These are phyloP conservation scores for California macrophylla DNA, from an alignment of 441 rosid genomes.

Conservation along the genomic window DNA sequence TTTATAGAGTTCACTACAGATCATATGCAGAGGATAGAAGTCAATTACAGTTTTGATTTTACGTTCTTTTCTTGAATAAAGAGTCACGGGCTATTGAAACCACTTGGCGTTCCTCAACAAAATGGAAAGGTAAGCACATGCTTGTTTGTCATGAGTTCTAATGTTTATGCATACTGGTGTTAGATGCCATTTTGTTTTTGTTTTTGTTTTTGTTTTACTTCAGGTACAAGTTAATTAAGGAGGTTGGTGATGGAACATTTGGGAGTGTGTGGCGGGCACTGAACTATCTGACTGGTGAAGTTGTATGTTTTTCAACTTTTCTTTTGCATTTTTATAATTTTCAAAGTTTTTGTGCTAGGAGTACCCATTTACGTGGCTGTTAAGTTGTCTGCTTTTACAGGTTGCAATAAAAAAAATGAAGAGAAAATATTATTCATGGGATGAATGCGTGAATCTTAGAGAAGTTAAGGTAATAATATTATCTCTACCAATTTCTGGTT, in stretches of 20 bases:
- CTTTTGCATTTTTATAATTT: not conserved
- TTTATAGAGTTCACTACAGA: conserved; percentile 26
- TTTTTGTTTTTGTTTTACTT: conserved; percentile 1
- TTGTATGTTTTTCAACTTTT: conserved; percentile 41
- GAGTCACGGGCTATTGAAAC: conserved; percentile 18
- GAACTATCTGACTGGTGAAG: conserved; percentile 76
- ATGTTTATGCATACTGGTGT: not conserved
- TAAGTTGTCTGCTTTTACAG: conserved; percentile 27
- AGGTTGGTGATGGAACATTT: conserved; percentile 97
- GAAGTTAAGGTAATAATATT: conserved; percentile 68
- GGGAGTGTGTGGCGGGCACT: conserved; percentile 90
- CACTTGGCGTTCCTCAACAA: conserved; percentile 28
- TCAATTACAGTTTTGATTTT: conserved; percentile 27
- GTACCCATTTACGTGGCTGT: not conserved
- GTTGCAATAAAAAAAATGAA: conserved; percentile 96
- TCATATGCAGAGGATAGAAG: conserved; percentile 31
- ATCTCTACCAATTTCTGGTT: not conserved
- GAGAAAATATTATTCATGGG: conserved; percentile 94
- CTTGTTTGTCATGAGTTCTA: not conserved
- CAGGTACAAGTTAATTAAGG: conserved; percentile 80
- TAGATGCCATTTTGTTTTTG: not conserved
- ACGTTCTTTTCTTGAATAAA: conserved; percentile 39
- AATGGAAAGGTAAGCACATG: conserved; percentile 71
- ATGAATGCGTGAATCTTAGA: conserved; percentile 78
- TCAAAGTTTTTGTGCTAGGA: not conserved